Percentiles rank a stretch among this genome's conserved stretches.
These are phyloP conservation scores for Pythium phragmiticola DNA, from an alignment of 352 stramenopile species.

Conservation along the genomic window DNA sequence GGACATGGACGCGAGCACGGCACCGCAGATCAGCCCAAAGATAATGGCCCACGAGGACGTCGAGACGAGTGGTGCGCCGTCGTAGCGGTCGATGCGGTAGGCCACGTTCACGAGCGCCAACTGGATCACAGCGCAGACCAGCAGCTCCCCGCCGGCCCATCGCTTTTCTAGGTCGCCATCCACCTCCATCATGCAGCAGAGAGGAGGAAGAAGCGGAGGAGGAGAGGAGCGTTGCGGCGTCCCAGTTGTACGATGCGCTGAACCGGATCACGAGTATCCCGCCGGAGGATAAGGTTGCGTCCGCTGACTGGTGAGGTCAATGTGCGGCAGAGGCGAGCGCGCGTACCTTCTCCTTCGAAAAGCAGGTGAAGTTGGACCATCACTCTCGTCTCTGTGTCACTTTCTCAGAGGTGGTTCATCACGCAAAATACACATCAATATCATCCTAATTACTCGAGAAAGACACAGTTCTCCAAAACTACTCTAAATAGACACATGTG, in stretches of 20 bases:
- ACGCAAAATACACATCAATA: no score
- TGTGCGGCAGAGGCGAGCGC: no score
- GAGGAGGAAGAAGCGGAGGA: background rate
- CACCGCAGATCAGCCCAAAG: conserved; percentile 15
- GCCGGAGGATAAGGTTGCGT: no score
- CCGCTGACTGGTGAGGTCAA: background rate
- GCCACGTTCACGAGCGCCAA: conserved; percentile 26
- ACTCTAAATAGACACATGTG: background rate
- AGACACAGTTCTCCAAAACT: background rate
- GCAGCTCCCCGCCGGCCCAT: conserved; percentile 21
- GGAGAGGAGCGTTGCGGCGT: background rate
- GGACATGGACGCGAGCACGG: conserved; percentile 16
- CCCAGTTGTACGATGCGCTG: no score
- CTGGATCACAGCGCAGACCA: conserved; percentile 25
- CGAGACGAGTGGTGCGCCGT: conserved; percentile 18
- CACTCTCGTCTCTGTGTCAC: background rate
- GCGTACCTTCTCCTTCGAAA: background rate
- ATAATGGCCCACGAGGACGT: conserved; percentile 25
- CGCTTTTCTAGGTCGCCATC: conserved; percentile 14
- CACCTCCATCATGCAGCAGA: background rate
- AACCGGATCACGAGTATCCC: no score
- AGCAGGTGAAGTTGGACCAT: background rate
- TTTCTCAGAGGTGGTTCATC: background rate
- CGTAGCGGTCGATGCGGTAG: conserved; percentile 25
- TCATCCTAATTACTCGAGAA: no score